Evolutionary conservation across 257 asterid species (phyloP).

Genomic region (Solanum lycopersicoides): DNA sequence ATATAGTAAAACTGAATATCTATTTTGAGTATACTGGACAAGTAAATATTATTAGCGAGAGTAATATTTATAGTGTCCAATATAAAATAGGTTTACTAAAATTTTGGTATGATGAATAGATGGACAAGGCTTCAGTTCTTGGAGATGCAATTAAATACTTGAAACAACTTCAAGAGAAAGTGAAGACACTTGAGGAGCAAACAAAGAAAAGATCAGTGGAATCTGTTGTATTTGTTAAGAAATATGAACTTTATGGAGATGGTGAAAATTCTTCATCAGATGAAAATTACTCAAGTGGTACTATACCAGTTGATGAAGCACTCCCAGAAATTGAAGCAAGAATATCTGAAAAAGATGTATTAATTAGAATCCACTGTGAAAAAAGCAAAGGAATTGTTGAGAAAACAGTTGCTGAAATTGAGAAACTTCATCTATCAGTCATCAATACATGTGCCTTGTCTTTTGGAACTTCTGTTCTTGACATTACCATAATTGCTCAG

Average conservation of each 20-base stretch:
- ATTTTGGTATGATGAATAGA: constrained; percentile 8
- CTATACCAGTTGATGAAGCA: constrained; percentile 6
- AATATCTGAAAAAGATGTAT: constrained; percentile 34
- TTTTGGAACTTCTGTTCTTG: constrained; percentile 58
- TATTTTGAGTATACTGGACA: neutral
- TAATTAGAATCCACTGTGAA: constrained; percentile 60
- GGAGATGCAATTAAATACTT: constrained; percentile 78
- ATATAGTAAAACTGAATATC: neutral
- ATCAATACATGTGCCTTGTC: constrained; percentile 46
- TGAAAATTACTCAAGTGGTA: constrained; percentile 4
- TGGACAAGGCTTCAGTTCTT: constrained; percentile 89
- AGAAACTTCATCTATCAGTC: constrained; percentile 49
- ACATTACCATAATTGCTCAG: constrained; percentile 57
- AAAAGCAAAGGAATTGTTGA: constrained; percentile 49
- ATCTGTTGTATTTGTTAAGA: constrained; percentile 46
- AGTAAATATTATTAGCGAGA: too few species aligned
- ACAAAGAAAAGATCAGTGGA: constrained; percentile 32
- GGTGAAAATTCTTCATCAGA: constrained; percentile 23
- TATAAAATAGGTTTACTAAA: neutral
- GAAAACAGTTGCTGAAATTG: constrained; percentile 34
- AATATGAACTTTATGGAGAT: constrained; percentile 13
- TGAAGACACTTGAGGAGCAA: constrained; percentile 57
- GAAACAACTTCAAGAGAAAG: constrained; percentile 68
- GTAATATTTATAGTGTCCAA: neutral
- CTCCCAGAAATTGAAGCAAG: constrained; percentile 68